Base-by-base conservation (phyloP, 805 yeast species). In the Schwanniomyces vanrijiae region DNA sequence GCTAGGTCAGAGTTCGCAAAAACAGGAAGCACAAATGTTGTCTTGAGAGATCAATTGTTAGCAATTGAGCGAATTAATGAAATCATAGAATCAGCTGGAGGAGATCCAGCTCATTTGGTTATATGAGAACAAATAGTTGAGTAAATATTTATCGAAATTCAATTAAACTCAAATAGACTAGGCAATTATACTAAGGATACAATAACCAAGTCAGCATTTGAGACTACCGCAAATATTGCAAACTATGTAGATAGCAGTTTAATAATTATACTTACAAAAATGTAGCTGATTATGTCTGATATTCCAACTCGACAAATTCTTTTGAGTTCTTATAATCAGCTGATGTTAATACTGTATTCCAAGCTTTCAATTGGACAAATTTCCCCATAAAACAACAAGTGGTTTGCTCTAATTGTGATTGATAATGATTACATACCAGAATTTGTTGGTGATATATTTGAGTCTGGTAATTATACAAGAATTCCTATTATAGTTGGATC, bases 61-160 rank as follows among this genome's bases (percentile, higher is more conserved):
- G 81, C 76, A 0, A 55, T 77, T 4, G 71, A 74, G 53, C 79
- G 83, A 83, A 69, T 69, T 4, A 64, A 65, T 40, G 50, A 61
- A 45, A 61, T 75, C 54, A 77, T 78, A 43, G 46, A 45, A 20
- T 55, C 66, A 35, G 75, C 77, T 56, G 81, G 82, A 18, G 82
- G 82, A 24, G 73, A 78, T 54, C 64, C 75, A 0, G 62, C 61
- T 7, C 59, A 61, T 24, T 64, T 78, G 26, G 67, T 80, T 0
- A 58, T 75, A 25, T 66, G 73, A 33, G 83, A 83, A 8, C 62
- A 76, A 37, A 66, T 75, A 37, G 78, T 82, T 4, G 83, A 49
- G 5, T 24, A 45, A 6, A 24, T 28, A 7, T 44, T 42, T 3
- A 29, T 38, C 11, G 29, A 20, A 3, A n/a, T 19, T 13, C 41